These are phyloP conservation scores for Wickerhamomyces alni DNA, from an alignment of 805 yeast genomes.

Conservation along the genomic window DNA sequence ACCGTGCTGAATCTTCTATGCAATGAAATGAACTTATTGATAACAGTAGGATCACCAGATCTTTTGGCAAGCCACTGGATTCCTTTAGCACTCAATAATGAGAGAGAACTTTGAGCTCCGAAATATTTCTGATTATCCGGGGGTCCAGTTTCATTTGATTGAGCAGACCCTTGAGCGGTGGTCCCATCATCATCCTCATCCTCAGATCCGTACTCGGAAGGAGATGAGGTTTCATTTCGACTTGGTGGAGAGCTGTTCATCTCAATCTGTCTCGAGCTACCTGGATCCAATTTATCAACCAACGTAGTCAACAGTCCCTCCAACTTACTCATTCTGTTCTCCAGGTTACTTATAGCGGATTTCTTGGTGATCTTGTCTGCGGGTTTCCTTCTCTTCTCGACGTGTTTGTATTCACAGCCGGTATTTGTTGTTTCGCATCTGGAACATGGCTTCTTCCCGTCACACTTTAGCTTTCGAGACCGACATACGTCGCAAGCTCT, in stretches of 20 bases:
- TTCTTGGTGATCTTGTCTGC: neutral
- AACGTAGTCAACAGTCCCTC: constrained; percentile 28
- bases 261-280: too few species aligned
- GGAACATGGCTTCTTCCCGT: constrained; percentile 72
- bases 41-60: constrained; percentile 14
- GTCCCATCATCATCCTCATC: neutral
- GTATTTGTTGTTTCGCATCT: constrained; percentile 77
- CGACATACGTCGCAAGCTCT: constrained; percentile 49
- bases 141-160: neutral
- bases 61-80: constrained; percentile 30
- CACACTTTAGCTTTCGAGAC: constrained; percentile 73
- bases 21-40: constrained; percentile 20
- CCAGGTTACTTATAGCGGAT: constrained; percentile 12
- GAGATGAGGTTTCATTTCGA: neutral
- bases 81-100: constrained; percentile 36
- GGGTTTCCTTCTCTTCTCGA: constrained; percentile 5
- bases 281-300: constrained; percentile 3
- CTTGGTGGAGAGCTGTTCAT: neutral
- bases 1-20: constrained; percentile 13
- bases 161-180: neutral
- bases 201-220: too few species aligned
- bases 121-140: constrained; percentile 12
- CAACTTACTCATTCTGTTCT: constrained; percentile 26
- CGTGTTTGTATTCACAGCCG: constrained; percentile 11
- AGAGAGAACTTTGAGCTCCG: constrained; percentile 24